Base-by-base conservation (phyloP, 805 yeast genomes). In the Candida endomychidarum region DNA sequence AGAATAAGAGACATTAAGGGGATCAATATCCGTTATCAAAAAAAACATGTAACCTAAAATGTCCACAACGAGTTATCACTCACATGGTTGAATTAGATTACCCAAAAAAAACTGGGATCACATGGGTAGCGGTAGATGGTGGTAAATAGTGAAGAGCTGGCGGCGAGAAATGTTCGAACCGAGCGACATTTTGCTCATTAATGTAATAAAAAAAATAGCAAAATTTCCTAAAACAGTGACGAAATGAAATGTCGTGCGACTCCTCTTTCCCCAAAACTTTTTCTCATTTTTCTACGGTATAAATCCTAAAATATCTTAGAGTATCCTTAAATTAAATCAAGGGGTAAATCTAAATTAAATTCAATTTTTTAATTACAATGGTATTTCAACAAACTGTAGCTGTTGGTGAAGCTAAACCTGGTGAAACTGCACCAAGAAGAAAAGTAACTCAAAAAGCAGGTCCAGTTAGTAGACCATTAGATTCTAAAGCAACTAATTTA, bases 381-480 rank as follows among this genome's bases (percentile, higher is more conserved):
- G 42, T 23, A 15, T 32, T 24, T 24, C 42, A 42, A 26, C 43
- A 64, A 32, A 68, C 72, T 17, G 84, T 80, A 10, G 78, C 80
- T 17, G 86, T 82, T 26, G 90, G 88, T 18, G 80, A 79, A 54
- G 85, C 86, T 33, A 75, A 75, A 50, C 74, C 75, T 12, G 87
- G 87, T 46, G 93, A 86, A 63, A 83, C 93, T 23, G 91, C 91
- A 8, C 91, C 93, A 51, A 77, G 90, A 67, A 77, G 89, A 67
- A 80, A 74, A 53, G 66, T 66, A 42, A 65, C 77, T 35, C 72
- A 70, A 37, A 72, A 74, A 43, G 72, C 75, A 10, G 75, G 61
- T 0, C 67, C 83, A 5, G 55, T 83, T 33, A 61, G 60, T 5
- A 74, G 80, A 53, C 98, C 98, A 5, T 37, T 37, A 2, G 86